phyloP scores from a whole-genome alignment of 345 rosid species.

The Anacardium occidentale region DNA sequence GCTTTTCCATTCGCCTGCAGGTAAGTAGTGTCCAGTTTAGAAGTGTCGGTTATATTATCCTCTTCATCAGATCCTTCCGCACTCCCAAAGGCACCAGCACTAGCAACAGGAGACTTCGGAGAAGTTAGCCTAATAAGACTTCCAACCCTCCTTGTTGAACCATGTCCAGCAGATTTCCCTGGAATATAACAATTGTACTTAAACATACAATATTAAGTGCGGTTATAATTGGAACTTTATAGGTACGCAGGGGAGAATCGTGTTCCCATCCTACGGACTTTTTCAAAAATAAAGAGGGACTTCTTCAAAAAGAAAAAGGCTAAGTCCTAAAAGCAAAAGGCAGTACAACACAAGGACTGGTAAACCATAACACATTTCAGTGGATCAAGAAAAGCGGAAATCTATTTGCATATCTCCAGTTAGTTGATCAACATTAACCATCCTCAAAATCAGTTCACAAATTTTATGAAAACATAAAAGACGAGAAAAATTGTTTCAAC shows the following conservation, averaged over 20 bases:
- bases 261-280: too few species aligned
- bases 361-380: background rate
- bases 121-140: conserved; percentile 70
- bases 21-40: conserved; percentile 60
- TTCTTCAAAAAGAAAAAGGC: background rate
- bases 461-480: background rate
- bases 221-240: background rate
- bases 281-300: too few species aligned
- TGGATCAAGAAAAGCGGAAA: background rate
- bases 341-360: background rate
- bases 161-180: conserved; percentile 64
- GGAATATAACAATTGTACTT: conserved; percentile 19
- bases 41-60: conserved; percentile 60
- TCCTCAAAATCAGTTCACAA: background rate
- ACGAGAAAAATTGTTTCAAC: background rate
- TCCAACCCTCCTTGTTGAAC: conserved; percentile 56
- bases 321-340: background rate
- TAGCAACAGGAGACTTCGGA: conserved; percentile 92
- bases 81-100: conserved; percentile 94
- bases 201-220: background rate
- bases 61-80: conserved; percentile 94
- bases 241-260: too few species aligned
- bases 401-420: background rate
- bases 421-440: background rate
- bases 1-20: conserved; percentile 67